Evolutionary conservation across 192 early-diverging fungal species (phyloP).

Genomic region (Backusella tuberculispora): DNA sequence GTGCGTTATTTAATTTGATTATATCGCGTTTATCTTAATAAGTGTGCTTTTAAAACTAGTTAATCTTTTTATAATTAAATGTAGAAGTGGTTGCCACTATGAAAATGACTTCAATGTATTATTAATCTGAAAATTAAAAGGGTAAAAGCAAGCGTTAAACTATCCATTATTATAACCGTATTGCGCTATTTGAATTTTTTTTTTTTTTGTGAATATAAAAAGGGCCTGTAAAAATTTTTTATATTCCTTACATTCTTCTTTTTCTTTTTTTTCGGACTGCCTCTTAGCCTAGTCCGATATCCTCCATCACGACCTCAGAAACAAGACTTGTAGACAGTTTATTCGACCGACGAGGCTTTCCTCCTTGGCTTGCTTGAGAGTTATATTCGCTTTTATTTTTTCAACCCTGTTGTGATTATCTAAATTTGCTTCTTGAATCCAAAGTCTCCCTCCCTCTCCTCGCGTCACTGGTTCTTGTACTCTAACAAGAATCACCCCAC

Average conservation of each 20-base stretch:
- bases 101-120: too few species aligned
- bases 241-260: constrained; percentile 5
- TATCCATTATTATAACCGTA: not conserved
- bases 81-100: too few species aligned
- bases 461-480: constrained; percentile 8
- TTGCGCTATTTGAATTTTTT: too few species aligned
- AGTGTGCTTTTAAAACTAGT: too few species aligned
- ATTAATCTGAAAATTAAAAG: too few species aligned
- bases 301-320: constrained; percentile 42
- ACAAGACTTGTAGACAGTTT: constrained; percentile 41
- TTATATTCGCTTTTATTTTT: constrained; percentile 26
- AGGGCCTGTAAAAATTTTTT: not conserved
- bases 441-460: not conserved
- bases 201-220: not conserved
- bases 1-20: not conserved
- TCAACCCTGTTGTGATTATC: constrained; percentile 21
- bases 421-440: constrained; percentile 9
- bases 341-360: constrained; percentile 40
- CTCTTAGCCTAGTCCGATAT: constrained; percentile 30
- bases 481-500: not conserved
- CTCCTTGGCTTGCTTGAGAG: constrained; percentile 33
- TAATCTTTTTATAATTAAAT: too few species aligned
- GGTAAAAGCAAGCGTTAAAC: not conserved
- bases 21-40: too few species aligned
- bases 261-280: constrained; percentile 32